These are phyloP conservation scores for Herpetomonas tarakana DNA, from an alignment of 208 protist species.

Conservation along the genomic window DNA sequence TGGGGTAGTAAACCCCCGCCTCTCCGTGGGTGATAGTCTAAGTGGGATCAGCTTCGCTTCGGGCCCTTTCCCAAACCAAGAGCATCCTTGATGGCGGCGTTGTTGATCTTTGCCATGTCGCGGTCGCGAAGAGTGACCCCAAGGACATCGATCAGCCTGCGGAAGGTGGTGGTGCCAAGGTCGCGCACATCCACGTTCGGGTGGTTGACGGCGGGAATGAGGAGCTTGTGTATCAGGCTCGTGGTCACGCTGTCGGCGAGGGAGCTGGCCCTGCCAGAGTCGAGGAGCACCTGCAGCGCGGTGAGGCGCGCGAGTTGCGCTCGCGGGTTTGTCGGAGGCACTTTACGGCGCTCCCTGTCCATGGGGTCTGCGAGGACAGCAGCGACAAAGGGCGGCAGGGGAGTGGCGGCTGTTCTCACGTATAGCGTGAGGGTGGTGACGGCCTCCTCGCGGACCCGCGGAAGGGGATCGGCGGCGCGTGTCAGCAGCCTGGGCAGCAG, in stretches of 20 bases:
- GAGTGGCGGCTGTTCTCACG: constrained; percentile 34
- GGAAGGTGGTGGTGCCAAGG: constrained; percentile 37
- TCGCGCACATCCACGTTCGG: constrained; percentile 78
- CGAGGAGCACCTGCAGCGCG: constrained; percentile 41
- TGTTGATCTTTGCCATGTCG: constrained; percentile 54
- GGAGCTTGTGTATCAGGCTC: constrained; percentile 48
- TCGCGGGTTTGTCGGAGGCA: constrained; percentile 43
- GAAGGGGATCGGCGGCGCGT: constrained; percentile 63
- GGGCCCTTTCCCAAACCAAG: neutral
- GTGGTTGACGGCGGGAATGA: constrained; percentile 78
- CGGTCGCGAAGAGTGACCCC: constrained; percentile 38
- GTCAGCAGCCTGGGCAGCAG: constrained; percentile 75
- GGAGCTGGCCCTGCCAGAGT: constrained; percentile 12
- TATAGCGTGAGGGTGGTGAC: constrained; percentile 53
- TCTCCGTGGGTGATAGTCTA: too few relatives aligned
- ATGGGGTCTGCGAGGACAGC: constrained; percentile 63
- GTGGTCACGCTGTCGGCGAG: constrained; percentile 9
- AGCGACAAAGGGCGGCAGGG: constrained; percentile 29
- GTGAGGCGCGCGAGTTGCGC: constrained; percentile 65
- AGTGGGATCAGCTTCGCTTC: too few relatives aligned
- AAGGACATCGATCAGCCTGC: constrained; percentile 24
- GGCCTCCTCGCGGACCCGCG: constrained; percentile 72
- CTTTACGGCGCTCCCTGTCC: constrained; percentile 65
- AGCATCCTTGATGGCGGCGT: constrained; percentile 52
- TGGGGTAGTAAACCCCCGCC: too few relatives aligned